phyloP scores from a whole-genome alignment of 495 filamentous ascomycete species.

The Sporormia fimetaria region DNA sequence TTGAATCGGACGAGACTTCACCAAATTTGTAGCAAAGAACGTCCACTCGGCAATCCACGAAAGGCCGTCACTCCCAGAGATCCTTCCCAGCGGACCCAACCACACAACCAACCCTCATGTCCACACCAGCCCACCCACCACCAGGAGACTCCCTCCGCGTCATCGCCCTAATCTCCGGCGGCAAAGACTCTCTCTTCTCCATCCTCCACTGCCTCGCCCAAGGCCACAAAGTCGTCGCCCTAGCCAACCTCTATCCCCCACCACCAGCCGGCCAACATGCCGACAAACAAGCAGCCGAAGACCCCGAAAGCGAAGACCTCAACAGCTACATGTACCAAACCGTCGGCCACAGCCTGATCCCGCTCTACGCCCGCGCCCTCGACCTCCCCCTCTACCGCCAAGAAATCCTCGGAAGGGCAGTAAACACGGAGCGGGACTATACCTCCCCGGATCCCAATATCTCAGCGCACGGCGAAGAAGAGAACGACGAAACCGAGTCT shows the following conservation, averaged over 20 bases:
- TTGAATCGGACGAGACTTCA: too few relatives aligned
- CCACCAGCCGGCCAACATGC: conserved; percentile 8
- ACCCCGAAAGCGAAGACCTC: conserved; percentile 51
- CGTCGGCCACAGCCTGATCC: conserved; percentile 76
- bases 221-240: conserved; percentile 73
- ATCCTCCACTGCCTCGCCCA: conserved; percentile 79
- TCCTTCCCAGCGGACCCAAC: too few relatives aligned
- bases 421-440: conserved; percentile 55
- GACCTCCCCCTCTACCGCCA: conserved; percentile 68
- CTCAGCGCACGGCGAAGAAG: background rate
- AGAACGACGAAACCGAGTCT: conserved; percentile 74
- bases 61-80: too few relatives aligned
- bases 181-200: conserved; percentile 93
- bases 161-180: conserved; percentile 86
- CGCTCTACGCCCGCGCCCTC: conserved; percentile 69
- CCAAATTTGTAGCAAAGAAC: too few relatives aligned
- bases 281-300: conserved; percentile 12
- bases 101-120: too few relatives aligned
- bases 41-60: too few relatives aligned
- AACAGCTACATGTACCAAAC: conserved; percentile 99
- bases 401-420: conserved; percentile 55
- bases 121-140: too few relatives aligned
- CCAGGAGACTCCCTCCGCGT: conserved; percentile 63
- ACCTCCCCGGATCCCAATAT: conserved; percentile 7
- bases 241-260: conserved; percentile 78